Evolutionary conservation across 495 filamentous ascomycete species (phyloP).

Genomic region (Barbatosphaeria neglecta): DNA sequence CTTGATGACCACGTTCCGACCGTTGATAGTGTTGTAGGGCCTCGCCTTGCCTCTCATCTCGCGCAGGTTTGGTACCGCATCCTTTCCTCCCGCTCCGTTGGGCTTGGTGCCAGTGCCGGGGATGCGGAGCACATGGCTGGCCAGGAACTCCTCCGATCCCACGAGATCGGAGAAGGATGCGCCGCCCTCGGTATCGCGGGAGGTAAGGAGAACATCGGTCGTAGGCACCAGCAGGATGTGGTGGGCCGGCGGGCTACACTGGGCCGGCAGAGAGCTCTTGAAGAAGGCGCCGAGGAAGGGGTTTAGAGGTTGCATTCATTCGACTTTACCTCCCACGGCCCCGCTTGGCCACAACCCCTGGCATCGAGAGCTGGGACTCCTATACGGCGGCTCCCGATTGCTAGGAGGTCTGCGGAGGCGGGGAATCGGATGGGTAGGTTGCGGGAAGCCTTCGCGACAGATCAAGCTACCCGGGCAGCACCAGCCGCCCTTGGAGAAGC

Average conservation of each 20-base stretch:
- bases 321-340: conserved; percentile 7
- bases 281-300: conserved; percentile 98
- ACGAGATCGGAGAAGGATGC: conserved; percentile 68
- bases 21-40: conserved; percentile 84
- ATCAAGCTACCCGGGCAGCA: too few species aligned
- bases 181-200: conserved; percentile 80
- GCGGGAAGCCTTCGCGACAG: too few species aligned
- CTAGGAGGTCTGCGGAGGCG: neutral
- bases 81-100: conserved; percentile 51
- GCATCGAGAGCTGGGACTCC: neutral
- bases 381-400: neutral
- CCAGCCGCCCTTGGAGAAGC: too few species aligned
- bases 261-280: conserved; percentile 81
- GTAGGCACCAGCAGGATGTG: conserved; percentile 92
- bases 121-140: conserved; percentile 90
- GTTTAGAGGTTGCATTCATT: conserved; percentile 97
- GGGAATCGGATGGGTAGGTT: too few species aligned
- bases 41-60: conserved; percentile 89
- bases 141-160: conserved; percentile 84
- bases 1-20: conserved; percentile 87
- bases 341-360: neutral
- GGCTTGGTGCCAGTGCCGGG: conserved; percentile 44
- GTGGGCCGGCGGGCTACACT: conserved; percentile 85
- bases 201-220: conserved; percentile 78
- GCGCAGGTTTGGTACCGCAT: conserved; percentile 58